Evolutionary conservation across 106 monocot species (phyloP), one percentile per base, ranked within the genome.

Genomic region (Dioscorea zingiberensis): DNA sequence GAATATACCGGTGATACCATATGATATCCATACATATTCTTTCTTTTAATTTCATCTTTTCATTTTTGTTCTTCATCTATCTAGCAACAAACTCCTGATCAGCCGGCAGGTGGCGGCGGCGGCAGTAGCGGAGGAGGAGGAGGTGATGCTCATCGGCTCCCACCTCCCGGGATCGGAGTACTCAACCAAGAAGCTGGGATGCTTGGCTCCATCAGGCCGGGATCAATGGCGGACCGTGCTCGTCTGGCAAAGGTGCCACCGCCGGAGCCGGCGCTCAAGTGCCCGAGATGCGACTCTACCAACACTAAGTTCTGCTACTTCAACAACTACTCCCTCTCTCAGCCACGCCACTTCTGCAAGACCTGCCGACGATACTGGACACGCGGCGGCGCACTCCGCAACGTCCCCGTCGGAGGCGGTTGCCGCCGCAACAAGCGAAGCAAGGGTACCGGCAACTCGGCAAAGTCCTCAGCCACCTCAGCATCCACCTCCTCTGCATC

Each of bases 271-370:
- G 83, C 70, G 19, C 66, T 78, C 59, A 78, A 83, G 60, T 83
- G 83, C 65, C 83, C 83, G 1, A 63, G 82, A 14, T 82, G 82
- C 53, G 82, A 82, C 48, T 82, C 82, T 46, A 69, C 73, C 47
- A 83, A 83, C 78, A 83, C 83, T 65, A 83, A 83, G 49, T 83
- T 83, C 74, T 83, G 83, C 74, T 83, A 83, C 74, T 83, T 78
- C 70, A 83, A 83, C 70, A 83, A 83, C 62, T 83, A 83, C 78
- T 70, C 70, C 74, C 70, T 83, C 38, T 74, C 74, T 11, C 83
- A 83, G 66, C 83, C 83, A 1, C 73, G 83, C 14, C 73, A 82
- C 69, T 82, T 82, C 73, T 82, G 82, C 73, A 82, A 82, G 82
- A 74, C 76, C 59, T 83, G 83, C 66, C 77, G 83, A 45, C 83